phyloP scores from a whole-genome alignment of 345 rosid species.

The Dipteronia sinensis region DNA sequence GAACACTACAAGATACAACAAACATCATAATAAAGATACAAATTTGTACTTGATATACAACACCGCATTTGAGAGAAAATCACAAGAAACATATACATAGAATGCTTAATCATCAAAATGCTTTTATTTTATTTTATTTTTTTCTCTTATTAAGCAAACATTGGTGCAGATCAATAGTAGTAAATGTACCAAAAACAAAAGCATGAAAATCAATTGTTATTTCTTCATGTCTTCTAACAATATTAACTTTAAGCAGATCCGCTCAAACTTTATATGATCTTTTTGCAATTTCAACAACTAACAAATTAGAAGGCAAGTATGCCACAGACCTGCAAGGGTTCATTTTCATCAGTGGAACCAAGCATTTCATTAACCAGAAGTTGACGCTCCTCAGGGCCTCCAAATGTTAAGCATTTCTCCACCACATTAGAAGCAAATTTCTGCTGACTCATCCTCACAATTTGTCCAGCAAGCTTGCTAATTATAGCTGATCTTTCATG shows the following conservation, averaged over 20 bases:
- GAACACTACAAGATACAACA: not conserved
- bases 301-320: conserved; percentile 8
- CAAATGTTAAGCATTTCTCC: conserved; percentile 89
- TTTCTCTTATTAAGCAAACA: not conserved
- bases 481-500: conserved; percentile 77
- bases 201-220: not conserved
- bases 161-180: not conserved
- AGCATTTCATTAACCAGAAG: conserved; percentile 87
- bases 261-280: not conserved
- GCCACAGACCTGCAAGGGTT: conserved; percentile 85
- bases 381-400: conserved; percentile 83
- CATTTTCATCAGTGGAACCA: conserved; percentile 92
- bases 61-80: not conserved
- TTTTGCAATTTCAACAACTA: not conserved
- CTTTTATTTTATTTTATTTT: not conserved
- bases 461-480: conserved; percentile 84
- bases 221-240: not conserved
- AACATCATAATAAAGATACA: not conserved
- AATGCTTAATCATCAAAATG: not conserved
- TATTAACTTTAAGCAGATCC: not conserved
- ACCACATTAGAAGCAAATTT: conserved; percentile 98
- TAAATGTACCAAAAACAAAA: not conserved
- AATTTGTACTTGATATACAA: not conserved
- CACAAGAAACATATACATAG: not conserved
- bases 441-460: conserved; percentile 96